These are phyloP conservation scores for Apophysomyces sp. DNA, from an alignment of 371 early-diverging fungal genomes.

Conservation along the genomic window DNA sequence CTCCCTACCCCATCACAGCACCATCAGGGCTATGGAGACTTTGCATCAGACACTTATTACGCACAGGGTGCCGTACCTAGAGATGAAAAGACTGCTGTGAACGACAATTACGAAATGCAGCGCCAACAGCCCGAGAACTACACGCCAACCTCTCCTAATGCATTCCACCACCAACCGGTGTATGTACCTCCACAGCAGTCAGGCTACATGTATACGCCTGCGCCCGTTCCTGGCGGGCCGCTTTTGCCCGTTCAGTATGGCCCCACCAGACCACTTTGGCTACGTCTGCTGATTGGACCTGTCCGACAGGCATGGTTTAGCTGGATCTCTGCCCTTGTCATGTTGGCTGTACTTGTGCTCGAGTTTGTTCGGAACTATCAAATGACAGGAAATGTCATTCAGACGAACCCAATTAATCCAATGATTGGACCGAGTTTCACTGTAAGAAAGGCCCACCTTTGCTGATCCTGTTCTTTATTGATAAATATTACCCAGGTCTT, in stretches of 20 bases:
- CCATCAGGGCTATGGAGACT: background rate
- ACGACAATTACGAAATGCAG: background rate
- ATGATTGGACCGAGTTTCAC: slow-evolving; percentile 65
- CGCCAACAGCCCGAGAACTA: background rate
- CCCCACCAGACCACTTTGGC: background rate
- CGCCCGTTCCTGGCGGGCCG: background rate
- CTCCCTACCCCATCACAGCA: background rate
- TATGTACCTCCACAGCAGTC: background rate
- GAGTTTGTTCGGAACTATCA: slow-evolving; percentile 56
- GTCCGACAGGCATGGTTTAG: slow-evolving; percentile 50
- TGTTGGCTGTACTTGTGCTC: slow-evolving; percentile 54
- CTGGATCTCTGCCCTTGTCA: slow-evolving; percentile 49
- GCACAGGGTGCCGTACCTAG: too few species aligned
- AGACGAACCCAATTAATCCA: slow-evolving; percentile 56
- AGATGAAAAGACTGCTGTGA: background rate
- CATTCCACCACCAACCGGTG: background rate
- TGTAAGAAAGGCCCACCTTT: slow-evolving; percentile 26
- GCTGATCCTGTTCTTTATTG: background rate
- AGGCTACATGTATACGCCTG: background rate
- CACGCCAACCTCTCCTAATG: background rate
- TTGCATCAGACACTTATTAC: background rate
- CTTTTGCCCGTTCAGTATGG: background rate
- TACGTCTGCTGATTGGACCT: slow-evolving; percentile 33
- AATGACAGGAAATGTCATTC: slow-evolving; percentile 50
- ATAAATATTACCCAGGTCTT: slow-evolving; percentile 45